Evolutionary conservation across 371 early-diverging fungal species (phyloP).

Genomic region (Caulochytrium protostelioides): DNA sequence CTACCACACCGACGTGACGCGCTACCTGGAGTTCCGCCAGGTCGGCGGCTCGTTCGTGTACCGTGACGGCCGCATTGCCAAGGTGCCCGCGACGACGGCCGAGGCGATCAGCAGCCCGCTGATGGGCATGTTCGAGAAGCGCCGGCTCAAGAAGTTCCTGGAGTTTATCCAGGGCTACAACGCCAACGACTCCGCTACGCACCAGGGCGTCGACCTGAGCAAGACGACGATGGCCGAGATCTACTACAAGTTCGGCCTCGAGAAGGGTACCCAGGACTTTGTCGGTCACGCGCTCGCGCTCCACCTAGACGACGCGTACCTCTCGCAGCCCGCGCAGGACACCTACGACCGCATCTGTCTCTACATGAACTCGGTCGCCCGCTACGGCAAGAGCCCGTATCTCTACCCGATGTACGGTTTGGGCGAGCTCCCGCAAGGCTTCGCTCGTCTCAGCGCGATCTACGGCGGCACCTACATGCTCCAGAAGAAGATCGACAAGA

Average conservation of each 20-base stretch:
- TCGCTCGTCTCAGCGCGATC: constrained; percentile 84
- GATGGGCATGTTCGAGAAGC: constrained; percentile 91
- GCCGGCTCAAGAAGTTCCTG: constrained; percentile 85
- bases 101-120: constrained; percentile 75
- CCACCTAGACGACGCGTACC: constrained; percentile 83
- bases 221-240: constrained; percentile 62
- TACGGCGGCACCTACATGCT: constrained; percentile 98
- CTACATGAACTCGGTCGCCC: constrained; percentile 86
- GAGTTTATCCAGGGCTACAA: constrained; percentile 78
- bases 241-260: constrained; percentile 80
- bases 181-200: constrained; percentile 53
- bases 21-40: constrained; percentile 93
- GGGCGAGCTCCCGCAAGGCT: constrained; percentile 98
- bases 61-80: constrained; percentile 67
- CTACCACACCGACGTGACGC: constrained; percentile 85
- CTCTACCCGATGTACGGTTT: constrained; percentile 98
- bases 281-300: constrained; percentile 98
- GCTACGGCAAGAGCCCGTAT: constrained; percentile 96
- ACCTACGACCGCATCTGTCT: constrained; percentile 83
- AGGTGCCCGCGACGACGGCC: constrained; percentile 81
- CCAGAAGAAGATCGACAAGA: constrained; percentile 70
- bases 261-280: constrained; percentile 82
- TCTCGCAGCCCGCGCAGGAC: constrained; percentile 63
- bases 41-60: constrained; percentile 90
- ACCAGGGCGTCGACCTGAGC: constrained; percentile 60